Conservation (phyloP, 352 stramenopile genomes). For the Pythium brachiatum region DNA sequence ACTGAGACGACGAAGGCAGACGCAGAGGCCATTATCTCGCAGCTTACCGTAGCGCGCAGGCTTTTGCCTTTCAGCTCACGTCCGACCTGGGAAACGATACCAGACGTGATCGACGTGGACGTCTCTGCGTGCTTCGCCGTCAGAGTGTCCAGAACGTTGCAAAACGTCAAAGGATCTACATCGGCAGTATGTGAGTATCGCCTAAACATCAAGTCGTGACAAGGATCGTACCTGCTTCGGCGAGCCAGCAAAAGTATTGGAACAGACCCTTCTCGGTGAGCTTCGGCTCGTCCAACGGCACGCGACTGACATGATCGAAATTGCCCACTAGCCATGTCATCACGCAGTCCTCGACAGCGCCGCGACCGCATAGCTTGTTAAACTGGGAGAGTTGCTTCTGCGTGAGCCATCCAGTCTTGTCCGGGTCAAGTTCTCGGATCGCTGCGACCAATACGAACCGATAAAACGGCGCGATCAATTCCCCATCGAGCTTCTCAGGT, state of each 20-base stretch:
- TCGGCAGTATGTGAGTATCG: background rate
- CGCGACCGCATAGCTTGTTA: conserved; percentile 41
- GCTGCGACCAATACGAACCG: conserved; percentile 56
- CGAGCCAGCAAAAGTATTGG: conserved; percentile 70
- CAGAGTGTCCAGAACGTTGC: conserved; percentile 51
- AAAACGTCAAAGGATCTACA: conserved; percentile 58
- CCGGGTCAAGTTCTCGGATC: conserved; percentile 44
- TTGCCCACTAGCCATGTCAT: conserved; percentile 54
- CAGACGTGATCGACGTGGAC: conserved; percentile 24
- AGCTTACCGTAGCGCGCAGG: conserved; percentile 17
- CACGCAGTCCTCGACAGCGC: conserved; percentile 22
- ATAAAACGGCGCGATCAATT: conserved; percentile 56
- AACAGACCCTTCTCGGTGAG: conserved; percentile 59
- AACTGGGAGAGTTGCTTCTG: conserved; percentile 37
- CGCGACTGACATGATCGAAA: conserved; percentile 40
- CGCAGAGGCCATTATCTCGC: background rate
- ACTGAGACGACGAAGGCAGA: background rate
- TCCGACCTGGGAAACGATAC: conserved; percentile 7
- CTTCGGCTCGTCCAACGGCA: background rate
- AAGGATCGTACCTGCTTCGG: conserved; percentile 42
- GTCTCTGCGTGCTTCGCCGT: conserved; percentile 63
- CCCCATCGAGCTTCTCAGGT: conserved; percentile 1
- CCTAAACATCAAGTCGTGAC: background rate
- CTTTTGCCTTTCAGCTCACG: conserved; percentile 18
- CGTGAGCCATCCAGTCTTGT: conserved; percentile 30